Evolutionary conservation across 495 filamentous ascomycete genomes (phyloP), one percentile per base, ranked within the genome.

Genomic region (Penicillium pulvis): DNA sequence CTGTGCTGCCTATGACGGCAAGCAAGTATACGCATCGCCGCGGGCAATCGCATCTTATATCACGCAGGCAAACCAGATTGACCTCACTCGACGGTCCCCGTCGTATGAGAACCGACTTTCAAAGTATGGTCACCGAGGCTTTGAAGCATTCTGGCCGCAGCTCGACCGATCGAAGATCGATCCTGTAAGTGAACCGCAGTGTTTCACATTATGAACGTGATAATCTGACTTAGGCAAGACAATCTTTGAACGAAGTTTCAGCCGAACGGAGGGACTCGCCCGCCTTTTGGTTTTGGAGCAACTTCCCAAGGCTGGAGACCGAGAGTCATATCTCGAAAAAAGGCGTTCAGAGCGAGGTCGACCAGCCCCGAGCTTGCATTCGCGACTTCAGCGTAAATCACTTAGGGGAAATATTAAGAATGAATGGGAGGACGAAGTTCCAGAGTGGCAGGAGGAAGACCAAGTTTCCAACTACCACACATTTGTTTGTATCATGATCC

Each of bases 61-160:
- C 53, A 91, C 89, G 8, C 90, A 95, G 74, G 79, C 79, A 56
- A 95, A 95, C 63, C 85, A 83, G 26, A 82, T 95, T 60, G 90
- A 95, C 67, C 79, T 95, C 46, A 85, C 83, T 7, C 82, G 90
- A 4, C 85, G 90, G 14, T 92, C 89, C 11, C 90, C 90, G 0
- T 92, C 90, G 0, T 95, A 93, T 64, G 90, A 95, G 64, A 93
- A 88, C 59, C 87, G 90, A 9, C 79, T 95, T n/a, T 90, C 89
- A 4, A 95, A 95, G 69, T 95, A 93, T 71, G 88, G 86, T 23
- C 90, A 87, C 66, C 78, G 90, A 12, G 88, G 89, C 3, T 95
- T 95, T 55, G 90, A 95, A 66, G 81, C 93, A 4, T 89, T 88
- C 68, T 93, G 88, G 85, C 76, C 84, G 0, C 75, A 83, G 24